Percentiles rank a stretch among this genome's conserved stretches.
phyloP scores from a whole-genome alignment of 2,329 filamentous ascomycete genomes.

The Trichoderma sp. region DNA sequence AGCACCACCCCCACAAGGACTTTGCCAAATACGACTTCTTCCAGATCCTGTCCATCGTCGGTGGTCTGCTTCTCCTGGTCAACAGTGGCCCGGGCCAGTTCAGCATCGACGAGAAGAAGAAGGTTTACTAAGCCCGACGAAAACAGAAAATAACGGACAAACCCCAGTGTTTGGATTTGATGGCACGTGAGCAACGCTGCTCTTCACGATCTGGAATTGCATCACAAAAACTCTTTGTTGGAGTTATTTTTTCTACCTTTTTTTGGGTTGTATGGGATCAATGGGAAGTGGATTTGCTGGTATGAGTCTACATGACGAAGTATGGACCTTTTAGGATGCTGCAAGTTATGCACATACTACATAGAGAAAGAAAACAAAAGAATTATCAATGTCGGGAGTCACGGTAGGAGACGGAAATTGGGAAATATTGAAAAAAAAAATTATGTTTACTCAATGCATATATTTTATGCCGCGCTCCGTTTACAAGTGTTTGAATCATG shows the following conservation, averaged over 20 bases:
- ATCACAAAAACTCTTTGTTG: constrained; percentile 14
- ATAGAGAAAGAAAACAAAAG: constrained; percentile 19
- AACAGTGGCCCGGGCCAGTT: constrained; percentile 98
- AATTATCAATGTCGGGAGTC: constrained; percentile 4
- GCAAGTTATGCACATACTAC: constrained; percentile 25
- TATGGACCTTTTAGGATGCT: constrained; percentile 18
- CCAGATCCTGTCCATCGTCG: constrained; percentile 98
- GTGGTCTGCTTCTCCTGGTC: constrained; percentile 91
- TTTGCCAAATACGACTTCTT: constrained; percentile 99
- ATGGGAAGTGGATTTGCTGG: constrained; percentile 14
- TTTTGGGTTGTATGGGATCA: constrained; percentile 23
- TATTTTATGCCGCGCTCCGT: neutral
- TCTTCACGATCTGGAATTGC: constrained; percentile 22
- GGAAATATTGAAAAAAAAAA: constrained; percentile 10
- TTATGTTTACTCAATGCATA: neutral
- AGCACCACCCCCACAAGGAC: constrained; percentile 98
- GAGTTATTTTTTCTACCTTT: constrained; percentile 12
- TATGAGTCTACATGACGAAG: constrained; percentile 19
- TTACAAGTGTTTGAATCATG: neutral
- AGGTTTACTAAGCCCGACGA: constrained; percentile 75
- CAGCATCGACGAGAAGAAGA: constrained; percentile 99
- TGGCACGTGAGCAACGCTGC: constrained; percentile 20
- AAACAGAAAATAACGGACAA: neutral
- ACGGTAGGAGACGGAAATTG: constrained; percentile 6
- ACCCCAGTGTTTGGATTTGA: constrained; percentile 23